Conservation (phyloP, 805 yeast species). For the Sugiyamaella smithiae region DNA sequence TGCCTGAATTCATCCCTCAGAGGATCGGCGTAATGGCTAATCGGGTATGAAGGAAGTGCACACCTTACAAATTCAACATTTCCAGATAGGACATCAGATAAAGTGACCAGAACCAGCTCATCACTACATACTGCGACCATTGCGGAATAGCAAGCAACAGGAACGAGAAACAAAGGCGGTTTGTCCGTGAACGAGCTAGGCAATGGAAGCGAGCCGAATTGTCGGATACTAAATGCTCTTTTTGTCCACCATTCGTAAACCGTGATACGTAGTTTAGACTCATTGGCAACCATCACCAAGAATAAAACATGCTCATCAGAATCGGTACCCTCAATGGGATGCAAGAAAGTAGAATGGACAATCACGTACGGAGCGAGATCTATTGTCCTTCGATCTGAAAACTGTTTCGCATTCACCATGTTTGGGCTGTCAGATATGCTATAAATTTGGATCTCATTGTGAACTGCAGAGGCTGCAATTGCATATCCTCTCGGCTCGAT, state of each 20-base stretch:
- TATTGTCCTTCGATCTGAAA: neutral
- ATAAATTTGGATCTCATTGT: neutral
- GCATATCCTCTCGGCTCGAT: conserved; percentile 9
- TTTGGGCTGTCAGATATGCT: neutral
- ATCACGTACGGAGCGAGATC: conserved; percentile 1
- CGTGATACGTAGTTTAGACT: conserved; percentile 1
- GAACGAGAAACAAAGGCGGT: conserved; percentile 44
- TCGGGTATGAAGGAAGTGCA: conserved; percentile 39
- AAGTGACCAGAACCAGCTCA: conserved; percentile 38
- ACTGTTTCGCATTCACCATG: neutral
- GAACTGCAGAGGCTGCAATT: conserved; percentile 7
- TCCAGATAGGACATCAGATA: conserved; percentile 49
- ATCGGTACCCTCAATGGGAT: conserved; percentile 2
- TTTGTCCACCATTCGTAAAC: conserved; percentile 21
- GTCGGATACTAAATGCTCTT: conserved; percentile 1
- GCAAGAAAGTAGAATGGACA: conserved; percentile 1
- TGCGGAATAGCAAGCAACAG: conserved; percentile 33
- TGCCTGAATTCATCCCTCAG: neutral
- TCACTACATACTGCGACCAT: conserved; percentile 42
- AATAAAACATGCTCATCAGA: conserved; percentile 4
- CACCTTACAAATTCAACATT: conserved; percentile 37
- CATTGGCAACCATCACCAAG: neutral
- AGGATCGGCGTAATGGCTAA: conserved; percentile 33
- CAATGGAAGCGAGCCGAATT: conserved; percentile 28
- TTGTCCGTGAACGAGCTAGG: conserved; percentile 42